These are phyloP conservation scores for Acacia pycnantha DNA, from an alignment of 331 rosid species.

Conservation along the genomic window DNA sequence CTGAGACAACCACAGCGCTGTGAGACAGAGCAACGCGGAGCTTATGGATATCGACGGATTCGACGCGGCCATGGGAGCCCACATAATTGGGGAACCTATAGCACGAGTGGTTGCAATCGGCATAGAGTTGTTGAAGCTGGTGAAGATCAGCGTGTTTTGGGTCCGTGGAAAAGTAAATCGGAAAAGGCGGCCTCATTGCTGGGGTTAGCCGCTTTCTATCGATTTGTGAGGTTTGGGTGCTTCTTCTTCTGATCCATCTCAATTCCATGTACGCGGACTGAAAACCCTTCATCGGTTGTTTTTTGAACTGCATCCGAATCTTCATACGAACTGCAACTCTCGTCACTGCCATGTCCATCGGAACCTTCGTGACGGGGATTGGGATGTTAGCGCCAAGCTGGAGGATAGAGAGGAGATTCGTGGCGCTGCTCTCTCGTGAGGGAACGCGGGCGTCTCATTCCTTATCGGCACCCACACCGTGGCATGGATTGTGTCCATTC, in stretches of 20 bases:
- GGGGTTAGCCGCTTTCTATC: constrained; percentile 16
- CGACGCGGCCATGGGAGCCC: constrained; percentile 24
- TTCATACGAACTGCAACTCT: constrained; percentile 5
- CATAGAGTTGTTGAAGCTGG: constrained; percentile 52
- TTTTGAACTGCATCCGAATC: constrained; percentile 14
- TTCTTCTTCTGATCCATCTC: constrained; percentile 40
- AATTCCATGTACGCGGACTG: constrained; percentile 54
- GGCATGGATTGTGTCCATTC: too few relatives aligned
- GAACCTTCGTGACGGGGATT: background rate
- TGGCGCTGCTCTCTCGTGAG: too few relatives aligned
- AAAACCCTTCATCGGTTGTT: constrained; percentile 25
- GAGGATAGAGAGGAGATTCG: background rate
- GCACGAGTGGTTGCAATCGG: constrained; percentile 57
- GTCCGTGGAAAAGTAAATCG: constrained; percentile 62
- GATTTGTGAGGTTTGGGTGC: constrained; percentile 29
- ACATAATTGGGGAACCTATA: constrained; percentile 39
- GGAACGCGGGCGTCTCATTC: too few relatives aligned
- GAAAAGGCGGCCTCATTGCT: constrained; percentile 30
- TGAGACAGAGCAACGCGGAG: constrained; percentile 70
- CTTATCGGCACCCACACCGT: too few relatives aligned
- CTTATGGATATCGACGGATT: constrained; percentile 52
- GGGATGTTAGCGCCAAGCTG: background rate
- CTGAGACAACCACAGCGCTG: constrained; percentile 68
- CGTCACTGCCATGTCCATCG: constrained; percentile 28
- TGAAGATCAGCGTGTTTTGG: constrained; percentile 49